These are phyloP conservation scores for Nitzschia palea DNA, from an alignment of 108 stramenopile species.

Conservation along the genomic window DNA sequence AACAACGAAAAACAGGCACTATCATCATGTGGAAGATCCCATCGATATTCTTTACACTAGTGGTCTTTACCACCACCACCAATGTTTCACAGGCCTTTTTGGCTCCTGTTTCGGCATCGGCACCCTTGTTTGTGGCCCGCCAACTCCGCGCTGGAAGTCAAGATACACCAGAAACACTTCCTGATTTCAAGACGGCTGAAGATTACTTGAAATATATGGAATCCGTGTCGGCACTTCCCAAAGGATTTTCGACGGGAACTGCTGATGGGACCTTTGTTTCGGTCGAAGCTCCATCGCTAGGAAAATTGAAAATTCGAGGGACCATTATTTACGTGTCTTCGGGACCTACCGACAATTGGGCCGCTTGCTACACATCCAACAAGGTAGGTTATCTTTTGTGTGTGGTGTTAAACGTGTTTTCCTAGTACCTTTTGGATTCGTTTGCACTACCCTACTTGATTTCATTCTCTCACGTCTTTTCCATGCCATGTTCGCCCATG, in stretches of 20 bases:
- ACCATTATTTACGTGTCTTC: constrained; percentile 86
- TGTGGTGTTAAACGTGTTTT: background rate
- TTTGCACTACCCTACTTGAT: too few species aligned
- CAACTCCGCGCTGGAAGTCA: background rate
- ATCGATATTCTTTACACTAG: background rate
- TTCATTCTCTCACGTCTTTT: too few species aligned
- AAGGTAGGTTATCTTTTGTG: constrained; percentile 50
- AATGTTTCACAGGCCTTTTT: constrained; percentile 2
- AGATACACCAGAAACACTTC: constrained; percentile 61
- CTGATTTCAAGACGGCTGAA: constrained; percentile 59
- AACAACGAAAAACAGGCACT: too few species aligned
- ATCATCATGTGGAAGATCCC: background rate
- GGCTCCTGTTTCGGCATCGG: background rate
- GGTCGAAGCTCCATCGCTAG: constrained; percentile 78
- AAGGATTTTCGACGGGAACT: constrained; percentile 81
- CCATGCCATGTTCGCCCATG: too few species aligned
- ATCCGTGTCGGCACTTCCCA: constrained; percentile 59
- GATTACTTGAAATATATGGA: constrained; percentile 69
- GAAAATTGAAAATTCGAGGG: constrained; percentile 70
- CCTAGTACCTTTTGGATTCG: background rate
- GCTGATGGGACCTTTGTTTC: constrained; percentile 79
- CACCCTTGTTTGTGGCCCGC: background rate
- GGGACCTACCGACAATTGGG: constrained; percentile 86
- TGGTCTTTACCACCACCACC: background rate
- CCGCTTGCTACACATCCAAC: constrained; percentile 83